These are phyloP conservation scores for Naematelia encephala DNA, from an alignment of 768 basidiomycete genomes.

Conservation along the genomic window DNA sequence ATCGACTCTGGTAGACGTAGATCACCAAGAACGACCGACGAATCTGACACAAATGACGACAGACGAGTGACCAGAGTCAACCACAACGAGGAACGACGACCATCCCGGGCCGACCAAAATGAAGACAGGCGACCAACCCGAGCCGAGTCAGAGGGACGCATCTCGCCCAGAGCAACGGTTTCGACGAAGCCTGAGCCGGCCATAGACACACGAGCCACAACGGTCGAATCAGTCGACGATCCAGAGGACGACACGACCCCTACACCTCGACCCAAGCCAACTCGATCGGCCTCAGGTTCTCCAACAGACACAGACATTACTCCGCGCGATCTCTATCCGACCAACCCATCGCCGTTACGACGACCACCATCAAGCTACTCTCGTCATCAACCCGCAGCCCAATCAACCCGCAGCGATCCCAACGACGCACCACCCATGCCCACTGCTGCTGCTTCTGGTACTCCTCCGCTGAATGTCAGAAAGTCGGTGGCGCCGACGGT, in stretches of 20 bases:
- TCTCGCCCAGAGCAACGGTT: neutral
- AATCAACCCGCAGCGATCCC: slow-evolving; percentile 1
- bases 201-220: neutral
- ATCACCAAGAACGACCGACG: neutral
- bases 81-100: too few species aligned
- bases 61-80: too few species aligned
- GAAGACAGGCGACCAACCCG: too few species aligned
- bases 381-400: neutral
- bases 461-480: slow-evolving; percentile 12
- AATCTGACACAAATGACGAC: too few species aligned
- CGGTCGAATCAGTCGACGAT: neutral
- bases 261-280: slow-evolving; percentile 1
- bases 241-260: neutral
- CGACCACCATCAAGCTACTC: neutral
- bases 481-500: slow-evolving; percentile 4
- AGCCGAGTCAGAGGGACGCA: neutral
- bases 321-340: slow-evolving; percentile 12
- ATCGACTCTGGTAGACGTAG: neutral
- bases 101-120: too few species aligned
- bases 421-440: neutral
- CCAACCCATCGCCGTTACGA: slow-evolving; percentile 13
- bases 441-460: neutral
- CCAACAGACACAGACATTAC: slow-evolving; percentile 2
- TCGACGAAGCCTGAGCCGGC: neutral
- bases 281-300: neutral